phyloP scores from a whole-genome alignment of 108 stramenopile genomes.

The Tribonema minus region DNA sequence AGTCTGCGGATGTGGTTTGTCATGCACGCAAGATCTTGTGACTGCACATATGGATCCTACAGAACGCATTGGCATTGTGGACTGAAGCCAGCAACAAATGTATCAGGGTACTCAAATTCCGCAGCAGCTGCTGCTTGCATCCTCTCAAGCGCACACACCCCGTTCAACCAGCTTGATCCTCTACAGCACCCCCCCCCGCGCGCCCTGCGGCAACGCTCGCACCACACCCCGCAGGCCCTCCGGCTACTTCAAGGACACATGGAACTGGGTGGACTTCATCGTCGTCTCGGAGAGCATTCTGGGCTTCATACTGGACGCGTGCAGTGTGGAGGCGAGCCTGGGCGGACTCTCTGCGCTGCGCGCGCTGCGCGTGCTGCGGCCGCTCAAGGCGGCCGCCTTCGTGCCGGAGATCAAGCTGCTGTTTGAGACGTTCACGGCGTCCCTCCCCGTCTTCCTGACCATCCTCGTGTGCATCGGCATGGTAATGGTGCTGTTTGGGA shows the following conservation, averaged over 20 bases:
- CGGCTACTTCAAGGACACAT: constrained; percentile 29
- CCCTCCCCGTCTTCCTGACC: constrained; percentile 12
- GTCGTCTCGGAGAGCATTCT: constrained; percentile 15
- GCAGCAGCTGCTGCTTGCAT: too few relatives aligned
- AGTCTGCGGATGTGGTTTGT: too few relatives aligned
- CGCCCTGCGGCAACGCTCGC: too few relatives aligned
- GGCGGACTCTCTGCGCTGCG: constrained; percentile 12
- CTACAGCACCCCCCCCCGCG: too few relatives aligned
- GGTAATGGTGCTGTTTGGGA: constrained; percentile 14
- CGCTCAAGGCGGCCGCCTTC: constrained; percentile 13
- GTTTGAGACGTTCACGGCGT: constrained; percentile 15
- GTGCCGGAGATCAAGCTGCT: constrained; percentile 15
- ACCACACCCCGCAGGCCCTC: too few relatives aligned
- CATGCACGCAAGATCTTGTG: too few relatives aligned
- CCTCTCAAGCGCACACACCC: too few relatives aligned
- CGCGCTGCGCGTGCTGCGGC: constrained; percentile 13
- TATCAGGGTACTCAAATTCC: too few relatives aligned
- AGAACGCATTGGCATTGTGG: too few relatives aligned
- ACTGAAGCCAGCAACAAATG: too few relatives aligned
- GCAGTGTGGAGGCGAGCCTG: neutral
- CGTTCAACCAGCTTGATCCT: too few relatives aligned
- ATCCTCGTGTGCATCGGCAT: constrained; percentile 6
- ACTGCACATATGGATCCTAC: too few relatives aligned
- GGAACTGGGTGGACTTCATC: constrained; percentile 25
- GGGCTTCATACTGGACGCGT: constrained; percentile 5